Conservation (phyloP, 176 grass and related monocot genomes). For the Oryza meridionalis region DNA sequence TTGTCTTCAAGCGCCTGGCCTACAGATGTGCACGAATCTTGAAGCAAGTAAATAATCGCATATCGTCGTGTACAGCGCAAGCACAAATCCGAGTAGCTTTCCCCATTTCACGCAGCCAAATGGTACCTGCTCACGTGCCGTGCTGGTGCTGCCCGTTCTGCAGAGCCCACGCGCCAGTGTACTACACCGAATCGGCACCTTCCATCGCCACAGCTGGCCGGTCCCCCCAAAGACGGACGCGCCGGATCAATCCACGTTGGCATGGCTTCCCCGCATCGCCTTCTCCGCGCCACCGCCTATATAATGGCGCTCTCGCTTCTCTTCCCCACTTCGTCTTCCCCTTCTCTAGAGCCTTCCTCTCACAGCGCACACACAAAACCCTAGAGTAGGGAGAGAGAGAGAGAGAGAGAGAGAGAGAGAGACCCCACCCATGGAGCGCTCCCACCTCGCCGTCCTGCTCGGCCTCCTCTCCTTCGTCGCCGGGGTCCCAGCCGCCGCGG, state of each 20-base stretch:
- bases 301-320: neutral
- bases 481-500: neutral
- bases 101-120: neutral
- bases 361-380: neutral
- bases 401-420: neutral
- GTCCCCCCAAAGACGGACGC: neutral
- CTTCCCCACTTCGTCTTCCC: neutral
- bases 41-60: neutral
- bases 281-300: slow-evolving; percentile 15
- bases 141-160: neutral
- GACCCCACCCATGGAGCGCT: slow-evolving; percentile 20
- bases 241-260: neutral
- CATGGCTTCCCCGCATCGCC: neutral
- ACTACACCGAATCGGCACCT: neutral
- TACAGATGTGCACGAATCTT: neutral
- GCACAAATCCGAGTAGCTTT: neutral
- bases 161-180: neutral
- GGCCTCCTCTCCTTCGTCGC: neutral
- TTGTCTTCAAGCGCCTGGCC: neutral
- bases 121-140: neutral
- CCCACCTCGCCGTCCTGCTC: neutral
- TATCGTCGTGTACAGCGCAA: neutral
- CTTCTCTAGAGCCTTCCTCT: neutral
- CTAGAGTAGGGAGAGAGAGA: neutral
- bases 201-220: neutral